Evolutionary conservation across 1,284 basidiomycete species (phyloP), one percentile per base, ranked within the genome.

Genomic region (Cutaneotrichosporon spelunceum): DNA sequence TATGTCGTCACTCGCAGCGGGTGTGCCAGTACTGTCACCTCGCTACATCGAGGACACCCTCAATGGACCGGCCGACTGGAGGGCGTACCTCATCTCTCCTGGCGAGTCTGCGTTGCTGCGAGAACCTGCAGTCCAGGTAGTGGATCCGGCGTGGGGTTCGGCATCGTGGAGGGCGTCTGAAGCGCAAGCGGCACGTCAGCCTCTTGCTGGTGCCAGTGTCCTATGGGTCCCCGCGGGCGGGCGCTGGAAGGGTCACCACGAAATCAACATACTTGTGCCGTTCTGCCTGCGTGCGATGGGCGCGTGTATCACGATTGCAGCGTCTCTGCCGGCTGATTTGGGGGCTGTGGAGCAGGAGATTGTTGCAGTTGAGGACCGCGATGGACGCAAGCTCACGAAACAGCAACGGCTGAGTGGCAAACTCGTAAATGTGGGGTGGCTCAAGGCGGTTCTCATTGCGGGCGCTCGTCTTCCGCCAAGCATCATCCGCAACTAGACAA

Each of bases 21-120:
- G 92, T 7, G 86, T 95, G 53, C 93, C 92, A 1, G 91, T 90
- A 68, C 71, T 95, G n/a, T 84, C 83, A 0, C 74, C 83, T 4
- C 78, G 82, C 3, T 93, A 87, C 84, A 62, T 91, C 19, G 70
- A 82, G 11, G 81, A 83, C 26, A 81, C 81, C 30, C 73, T 81
- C 36, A 65, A 71, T 16, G 69, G 68, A 63, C 84, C 66, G 69
- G 24, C 23, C 13, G 73, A 82, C 65, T 93, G 90, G 89, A 77
- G 77, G 29, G 72, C 78, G 1, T 88, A 84, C 68, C 79, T 91
- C 57, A 81, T 92, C 2, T 82, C 87, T 8, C 85, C 89, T 36
- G 91, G 91, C 0, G 82, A 79, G 62, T 87, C 85, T 8, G 81
- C 84, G 4, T 55, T 72, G 9, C 78, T 87, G 7, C 72, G 80